Percentiles rank a stretch among this genome's conserved stretches.
These are phyloP conservation scores for Colletotrichum paranaense DNA, from an alignment of 2,329 filamentous ascomycete species.

Conservation along the genomic window DNA sequence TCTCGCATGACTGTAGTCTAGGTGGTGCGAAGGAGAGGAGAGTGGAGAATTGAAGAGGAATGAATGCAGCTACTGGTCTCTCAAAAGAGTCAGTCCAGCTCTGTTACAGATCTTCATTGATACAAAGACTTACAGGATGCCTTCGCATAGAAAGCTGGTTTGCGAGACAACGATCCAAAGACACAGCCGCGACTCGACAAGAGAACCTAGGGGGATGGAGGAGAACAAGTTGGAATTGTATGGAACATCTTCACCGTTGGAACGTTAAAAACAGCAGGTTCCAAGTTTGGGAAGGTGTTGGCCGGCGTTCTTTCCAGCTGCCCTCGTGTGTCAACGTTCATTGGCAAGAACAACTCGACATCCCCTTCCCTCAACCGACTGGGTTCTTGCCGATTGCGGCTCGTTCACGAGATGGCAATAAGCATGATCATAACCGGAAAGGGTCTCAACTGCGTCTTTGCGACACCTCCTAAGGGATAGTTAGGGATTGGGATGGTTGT, in stretches of 20 bases:
- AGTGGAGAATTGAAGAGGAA: not conserved
- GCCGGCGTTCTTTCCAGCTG: not conserved
- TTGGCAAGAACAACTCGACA: not conserved
- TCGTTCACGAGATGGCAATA: not conserved
- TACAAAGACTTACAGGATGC: not conserved
- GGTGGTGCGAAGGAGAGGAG: not conserved
- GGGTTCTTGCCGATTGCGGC: not conserved
- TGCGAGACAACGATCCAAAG: not conserved
- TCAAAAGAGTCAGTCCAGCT: not conserved
- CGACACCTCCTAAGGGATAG: too few relatives aligned
- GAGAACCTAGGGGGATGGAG: not conserved
- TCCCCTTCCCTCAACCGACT: not conserved
- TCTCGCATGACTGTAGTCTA: conserved; percentile 10
- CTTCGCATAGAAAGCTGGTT: not conserved
- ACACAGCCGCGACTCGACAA: not conserved
- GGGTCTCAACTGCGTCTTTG: too few relatives aligned
- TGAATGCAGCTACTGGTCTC: not conserved
- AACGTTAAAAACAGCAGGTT: not conserved
- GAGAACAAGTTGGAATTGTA: not conserved
- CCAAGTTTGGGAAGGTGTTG: not conserved
- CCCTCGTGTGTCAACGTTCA: not conserved
- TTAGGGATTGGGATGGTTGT: fast-evolving
- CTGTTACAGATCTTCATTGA: not conserved
- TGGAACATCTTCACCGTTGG: too few relatives aligned
- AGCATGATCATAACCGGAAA: too few relatives aligned